Base-by-base conservation (phyloP, 2,329 filamentous ascomycete species). In the Fusarium keratoplasticum region DNA sequence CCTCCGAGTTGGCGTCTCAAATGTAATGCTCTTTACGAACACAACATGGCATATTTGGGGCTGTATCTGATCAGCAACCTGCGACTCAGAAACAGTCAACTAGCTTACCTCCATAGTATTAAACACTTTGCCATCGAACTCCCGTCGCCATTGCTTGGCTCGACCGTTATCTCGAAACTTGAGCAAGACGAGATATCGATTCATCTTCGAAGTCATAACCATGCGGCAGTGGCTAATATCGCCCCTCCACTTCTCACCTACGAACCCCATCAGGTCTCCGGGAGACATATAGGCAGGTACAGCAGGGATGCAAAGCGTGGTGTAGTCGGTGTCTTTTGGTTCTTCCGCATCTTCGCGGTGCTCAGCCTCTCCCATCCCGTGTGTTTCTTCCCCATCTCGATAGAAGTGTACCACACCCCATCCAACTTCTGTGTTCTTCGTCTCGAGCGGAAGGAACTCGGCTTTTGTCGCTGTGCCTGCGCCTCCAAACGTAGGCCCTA, bases 371-470 rank as follows among this genome's bases (percentile, higher is more conserved):
- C 66, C 67, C 73, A 95, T 84, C 14, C 86, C 89, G 2, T 90
- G 86, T 1, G 92, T 92, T 81, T 97, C 94, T 67, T 95, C 90
- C 2, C 89, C 90, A 82, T 98, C 96, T 11, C 95, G 90, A 81
- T 98, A 99, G 31, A 99, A 89, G 81, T 98, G 96, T 3, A 99
- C 95, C 16, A 98, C 91, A 2, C 96, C 96, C 93, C 95, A 98
- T 47, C 95, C 94, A 2, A 95, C 87, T 69, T 97, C 93, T 1
- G 94, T 95, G 64, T 93, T 90, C 77, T 88, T 90, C 18, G 91
- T 89, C 65, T 92, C 89, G 1, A 96, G 87, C 1, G 93, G 91
- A 22, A 94, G 85, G 80, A 93, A 97, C 72, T 90, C 88, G 6
- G 94, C 96, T 81, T 95, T 98, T 1, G 95, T 97, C 68, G 94